Percentiles rank a stretch among this genome's conserved stretches.
These are phyloP conservation scores for Zelopaecilomyces penicillatus DNA, from an alignment of 2,329 filamentous ascomycete species.

Conservation along the genomic window DNA sequence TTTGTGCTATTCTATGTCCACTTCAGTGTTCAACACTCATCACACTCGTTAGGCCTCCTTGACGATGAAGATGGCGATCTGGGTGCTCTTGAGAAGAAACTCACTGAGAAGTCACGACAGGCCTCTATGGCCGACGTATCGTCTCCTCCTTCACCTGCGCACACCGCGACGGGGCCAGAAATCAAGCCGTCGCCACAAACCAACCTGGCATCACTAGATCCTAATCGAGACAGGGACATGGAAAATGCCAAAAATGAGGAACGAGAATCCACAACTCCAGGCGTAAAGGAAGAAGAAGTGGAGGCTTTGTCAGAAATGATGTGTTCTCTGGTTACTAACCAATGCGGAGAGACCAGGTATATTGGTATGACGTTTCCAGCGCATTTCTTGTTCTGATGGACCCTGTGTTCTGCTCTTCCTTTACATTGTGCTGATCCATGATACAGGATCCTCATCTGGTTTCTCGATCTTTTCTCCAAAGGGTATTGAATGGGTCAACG, in stretches of 20 bases:
- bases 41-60: conserved; percentile 51
- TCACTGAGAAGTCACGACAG: conserved; percentile 50
- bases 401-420: no score
- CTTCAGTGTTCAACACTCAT: conserved; percentile 7
- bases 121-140: conserved; percentile 39
- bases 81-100: conserved; percentile 74
- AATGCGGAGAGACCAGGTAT: conserved; percentile 88
- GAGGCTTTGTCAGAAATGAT: conserved; percentile 95
- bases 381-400: not conserved
- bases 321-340: conserved; percentile 95
- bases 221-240: conserved; percentile 30
- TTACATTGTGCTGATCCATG: no score
- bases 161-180: conserved; percentile 35
- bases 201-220: conserved; percentile 45
- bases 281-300: conserved; percentile 56
- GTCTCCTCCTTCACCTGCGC: conserved; percentile 44
- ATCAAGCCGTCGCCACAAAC: conserved; percentile 40
- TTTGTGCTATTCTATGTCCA: not conserved
- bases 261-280: conserved; percentile 23
- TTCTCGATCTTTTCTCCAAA: conserved; percentile 99
- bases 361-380: conserved; percentile 54
- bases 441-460: conserved; percentile 82
- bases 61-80: conserved; percentile 81
- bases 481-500: conserved; percentile 96
- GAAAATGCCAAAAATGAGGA: conserved; percentile 28